These are phyloP conservation scores for Dacryopinax primogenitus DNA, from an alignment of 768 basidiomycete genomes.

Conservation along the genomic window DNA sequence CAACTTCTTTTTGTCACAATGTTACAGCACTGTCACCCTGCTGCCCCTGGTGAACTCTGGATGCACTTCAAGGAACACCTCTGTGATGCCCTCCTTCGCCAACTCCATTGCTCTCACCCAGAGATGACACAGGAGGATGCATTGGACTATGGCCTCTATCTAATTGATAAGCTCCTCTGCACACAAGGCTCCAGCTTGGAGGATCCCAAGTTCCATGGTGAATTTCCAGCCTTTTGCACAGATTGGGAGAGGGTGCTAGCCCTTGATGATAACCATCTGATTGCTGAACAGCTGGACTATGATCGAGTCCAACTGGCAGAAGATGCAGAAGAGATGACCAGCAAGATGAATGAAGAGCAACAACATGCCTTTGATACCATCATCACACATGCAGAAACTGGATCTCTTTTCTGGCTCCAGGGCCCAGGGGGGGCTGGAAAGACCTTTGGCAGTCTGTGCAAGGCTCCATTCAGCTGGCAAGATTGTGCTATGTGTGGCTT, in stretches of 20 bases:
- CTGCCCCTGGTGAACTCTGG: constrained; percentile 33
- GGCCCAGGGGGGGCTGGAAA: constrained; percentile 37
- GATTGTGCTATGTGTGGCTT: constrained; percentile 38
- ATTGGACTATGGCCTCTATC: constrained; percentile 34
- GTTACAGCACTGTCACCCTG: constrained; percentile 24
- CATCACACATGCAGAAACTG: constrained; percentile 18
- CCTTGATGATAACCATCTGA: constrained; percentile 14
- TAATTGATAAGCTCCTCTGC: constrained; percentile 26
- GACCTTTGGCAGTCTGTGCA: constrained; percentile 31
- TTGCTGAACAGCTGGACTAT: constrained; percentile 18
- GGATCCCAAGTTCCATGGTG: constrained; percentile 11
- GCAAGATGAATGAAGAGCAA: constrained; percentile 26
- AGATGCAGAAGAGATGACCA: constrained; percentile 7
- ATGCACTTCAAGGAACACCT: constrained; percentile 26
- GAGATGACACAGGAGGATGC: constrained; percentile 26
- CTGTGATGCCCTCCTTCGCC: constrained; percentile 32
- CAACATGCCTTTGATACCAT: constrained; percentile 23
- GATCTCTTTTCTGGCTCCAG: constrained; percentile 30
- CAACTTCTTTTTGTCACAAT: constrained; percentile 33
- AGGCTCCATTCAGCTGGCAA: constrained; percentile 20
- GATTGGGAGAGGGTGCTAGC: not conserved
- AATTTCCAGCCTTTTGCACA: not conserved
- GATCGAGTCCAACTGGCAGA: constrained; percentile 1
- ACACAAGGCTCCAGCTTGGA: constrained; percentile 20
- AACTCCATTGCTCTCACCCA: constrained; percentile 16